Conservation (phyloP, 495 filamentous ascomycete species). For the Astrothelium macrocarpum region DNA sequence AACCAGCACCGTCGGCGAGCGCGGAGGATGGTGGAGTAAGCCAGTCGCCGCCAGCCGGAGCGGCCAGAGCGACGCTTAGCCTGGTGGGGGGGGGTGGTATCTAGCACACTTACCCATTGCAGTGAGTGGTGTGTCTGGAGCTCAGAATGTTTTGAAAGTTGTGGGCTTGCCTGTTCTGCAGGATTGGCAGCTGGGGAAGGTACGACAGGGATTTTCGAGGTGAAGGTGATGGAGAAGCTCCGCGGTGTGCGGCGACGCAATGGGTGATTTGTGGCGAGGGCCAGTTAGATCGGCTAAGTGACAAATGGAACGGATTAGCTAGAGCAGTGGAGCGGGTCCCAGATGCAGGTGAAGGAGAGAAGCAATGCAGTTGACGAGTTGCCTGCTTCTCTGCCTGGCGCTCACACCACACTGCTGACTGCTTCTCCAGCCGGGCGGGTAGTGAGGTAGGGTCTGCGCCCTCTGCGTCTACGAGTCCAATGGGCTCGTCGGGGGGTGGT, state of each 20-base stretch:
- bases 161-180: constrained; percentile 4
- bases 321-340: constrained; percentile 1
- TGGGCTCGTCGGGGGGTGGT: background rate
- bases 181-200: constrained; percentile 2
- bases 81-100: background rate
- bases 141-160: background rate
- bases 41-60: background rate
- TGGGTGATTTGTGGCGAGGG: background rate
- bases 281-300: background rate
- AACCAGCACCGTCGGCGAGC: background rate
- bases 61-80: background rate
- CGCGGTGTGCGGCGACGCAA: background rate
- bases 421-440: background rate
- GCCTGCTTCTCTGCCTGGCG: background rate
- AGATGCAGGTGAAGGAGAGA: constrained; percentile 4
- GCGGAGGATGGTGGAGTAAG: background rate
- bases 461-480: background rate
- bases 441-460: no score
- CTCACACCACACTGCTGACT: background rate
- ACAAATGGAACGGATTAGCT: background rate
- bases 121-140: constrained; percentile 3
- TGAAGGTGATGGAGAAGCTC: background rate
- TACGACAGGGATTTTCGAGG: constrained; percentile 2
- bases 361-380: constrained; percentile 5
- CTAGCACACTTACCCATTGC: constrained; percentile 1